These are phyloP conservation scores for Sindora glabra DNA, from an alignment of 306 rosid species.

Conservation along the genomic window DNA sequence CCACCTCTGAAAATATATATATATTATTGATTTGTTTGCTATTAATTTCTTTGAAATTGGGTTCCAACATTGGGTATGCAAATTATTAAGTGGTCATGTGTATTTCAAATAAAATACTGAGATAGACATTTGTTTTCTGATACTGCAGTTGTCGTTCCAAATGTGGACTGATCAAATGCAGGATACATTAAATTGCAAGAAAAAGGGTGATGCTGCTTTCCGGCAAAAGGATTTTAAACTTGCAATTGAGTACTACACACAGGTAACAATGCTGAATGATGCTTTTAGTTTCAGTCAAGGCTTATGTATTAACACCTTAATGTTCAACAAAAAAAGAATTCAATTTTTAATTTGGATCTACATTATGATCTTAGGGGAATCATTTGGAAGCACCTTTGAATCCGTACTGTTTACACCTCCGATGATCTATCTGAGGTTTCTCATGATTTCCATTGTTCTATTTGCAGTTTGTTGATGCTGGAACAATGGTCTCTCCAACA, in stretches of 20 bases:
- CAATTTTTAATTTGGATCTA: not conserved
- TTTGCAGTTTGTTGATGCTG: slow-evolving; percentile 59
- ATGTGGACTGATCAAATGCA: slow-evolving; percentile 89
- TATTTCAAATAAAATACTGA: slow-evolving; percentile 2
- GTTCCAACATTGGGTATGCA: not conserved
- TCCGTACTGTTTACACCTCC: not conserved
- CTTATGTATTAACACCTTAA: not conserved
- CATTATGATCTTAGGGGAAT: not conserved
- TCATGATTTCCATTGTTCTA: not conserved
- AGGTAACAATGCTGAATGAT: slow-evolving; percentile 26
- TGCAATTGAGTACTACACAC: slow-evolving; percentile 61
- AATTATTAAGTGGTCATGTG: not conserved
- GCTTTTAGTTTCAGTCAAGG: slow-evolving; percentile 1
- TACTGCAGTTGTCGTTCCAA: slow-evolving; percentile 63
- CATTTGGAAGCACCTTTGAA: not conserved
- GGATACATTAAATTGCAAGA: slow-evolving; percentile 66
- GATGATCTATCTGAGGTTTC: too few relatives aligned
- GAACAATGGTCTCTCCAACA: slow-evolving; percentile 78
- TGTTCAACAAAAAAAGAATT: not conserved
- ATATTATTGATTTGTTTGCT: not conserved
- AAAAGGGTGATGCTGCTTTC: slow-evolving; percentile 62
- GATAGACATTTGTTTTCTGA: slow-evolving; percentile 5
- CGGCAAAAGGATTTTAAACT: slow-evolving; percentile 50
- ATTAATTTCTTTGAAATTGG: too few relatives aligned
- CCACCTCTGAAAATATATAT: not conserved